Evolutionary conservation across 148 eudicot species (phyloP).

Genomic region (Chenopodium formosanum): DNA sequence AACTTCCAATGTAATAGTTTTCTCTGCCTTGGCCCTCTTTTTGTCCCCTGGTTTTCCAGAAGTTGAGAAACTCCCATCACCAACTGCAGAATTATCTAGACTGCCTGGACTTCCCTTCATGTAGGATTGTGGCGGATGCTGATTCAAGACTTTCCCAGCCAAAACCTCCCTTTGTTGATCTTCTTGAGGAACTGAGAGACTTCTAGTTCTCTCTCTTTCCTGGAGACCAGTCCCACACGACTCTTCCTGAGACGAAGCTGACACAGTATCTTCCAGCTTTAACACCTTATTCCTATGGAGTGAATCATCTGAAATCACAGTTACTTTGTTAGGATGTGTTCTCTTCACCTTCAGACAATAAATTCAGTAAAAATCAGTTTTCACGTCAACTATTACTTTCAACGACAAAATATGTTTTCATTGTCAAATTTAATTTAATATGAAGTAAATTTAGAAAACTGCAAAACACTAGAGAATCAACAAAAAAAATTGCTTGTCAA

Average conservation of each 20-base stretch:
- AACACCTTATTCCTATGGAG: constrained; percentile 4
- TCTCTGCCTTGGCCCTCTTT: constrained; percentile 65
- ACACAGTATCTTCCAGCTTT: constrained; percentile 21
- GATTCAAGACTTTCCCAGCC: constrained; percentile 16
- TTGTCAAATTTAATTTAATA: background rate
- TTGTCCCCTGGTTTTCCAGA: constrained; percentile 49
- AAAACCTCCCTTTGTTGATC: constrained; percentile 25
- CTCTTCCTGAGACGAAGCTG: constrained; percentile 34
- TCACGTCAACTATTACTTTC: background rate
- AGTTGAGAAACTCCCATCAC: constrained; percentile 39
- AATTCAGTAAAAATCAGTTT: too few relatives aligned
- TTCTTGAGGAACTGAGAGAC: constrained; percentile 6
- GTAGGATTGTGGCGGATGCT: constrained; percentile 12
- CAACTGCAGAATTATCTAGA: constrained; percentile 31
- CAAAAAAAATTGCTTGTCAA: too few relatives aligned
- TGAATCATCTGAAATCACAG: constrained; percentile 21
- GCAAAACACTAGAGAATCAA: too few relatives aligned
- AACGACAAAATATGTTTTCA: background rate
- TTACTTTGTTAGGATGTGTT: background rate
- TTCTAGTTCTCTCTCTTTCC: constrained; percentile 24
- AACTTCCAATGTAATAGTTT: constrained; percentile 65
- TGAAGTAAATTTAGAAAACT: too few relatives aligned
- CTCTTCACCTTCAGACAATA: too few relatives aligned
- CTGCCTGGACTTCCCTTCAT: constrained; percentile 26
- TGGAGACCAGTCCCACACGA: constrained; percentile 21